These are phyloP conservation scores for Chaetomium globosum DNA, from an alignment of 2,329 filamentous ascomycete species.

Conservation along the genomic window DNA sequence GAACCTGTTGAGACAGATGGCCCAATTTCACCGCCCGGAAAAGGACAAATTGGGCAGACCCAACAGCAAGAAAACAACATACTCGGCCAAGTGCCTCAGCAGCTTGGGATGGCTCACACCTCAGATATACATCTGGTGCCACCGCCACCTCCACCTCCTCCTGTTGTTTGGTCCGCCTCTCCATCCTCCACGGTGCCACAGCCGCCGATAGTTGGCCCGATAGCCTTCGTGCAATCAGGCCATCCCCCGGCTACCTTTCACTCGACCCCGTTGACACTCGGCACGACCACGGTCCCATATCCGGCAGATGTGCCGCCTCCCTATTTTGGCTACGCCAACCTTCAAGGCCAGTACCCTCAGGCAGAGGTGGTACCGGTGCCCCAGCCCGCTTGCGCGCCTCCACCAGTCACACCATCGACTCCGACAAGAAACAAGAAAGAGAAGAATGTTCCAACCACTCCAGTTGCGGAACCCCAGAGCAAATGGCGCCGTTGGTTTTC, in stretches of 20 bases:
- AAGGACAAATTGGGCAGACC: neutral
- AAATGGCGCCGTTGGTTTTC: conserved; percentile 21
- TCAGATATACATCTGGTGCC: conserved; percentile 23
- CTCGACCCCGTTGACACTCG: neutral
- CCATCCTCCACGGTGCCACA: neutral
- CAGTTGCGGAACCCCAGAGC: neutral
- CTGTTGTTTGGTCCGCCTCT: conserved; percentile 6
- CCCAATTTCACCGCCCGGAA: neutral
- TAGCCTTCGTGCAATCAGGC: neutral
- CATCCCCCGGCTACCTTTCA: conserved; percentile 1
- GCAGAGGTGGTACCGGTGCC: neutral
- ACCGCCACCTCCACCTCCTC: conserved; percentile 13
- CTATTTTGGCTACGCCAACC: conserved; percentile 3
- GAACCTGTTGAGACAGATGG: neutral
- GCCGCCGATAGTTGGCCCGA: conserved; percentile 9
- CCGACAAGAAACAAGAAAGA: neutral
- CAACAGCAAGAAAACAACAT: neutral
- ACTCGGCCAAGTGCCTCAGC: neutral
- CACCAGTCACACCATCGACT: neutral
- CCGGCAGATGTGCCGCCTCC: conserved; percentile 15
- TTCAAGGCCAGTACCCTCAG: neutral
- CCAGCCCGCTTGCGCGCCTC: neutral
- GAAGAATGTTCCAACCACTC: neutral
- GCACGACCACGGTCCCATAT: neutral
- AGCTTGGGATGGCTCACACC: neutral